These are phyloP conservation scores for Lyophyllum decastes DNA, from an alignment of 768 basidiomycete genomes.

Conservation along the genomic window DNA sequence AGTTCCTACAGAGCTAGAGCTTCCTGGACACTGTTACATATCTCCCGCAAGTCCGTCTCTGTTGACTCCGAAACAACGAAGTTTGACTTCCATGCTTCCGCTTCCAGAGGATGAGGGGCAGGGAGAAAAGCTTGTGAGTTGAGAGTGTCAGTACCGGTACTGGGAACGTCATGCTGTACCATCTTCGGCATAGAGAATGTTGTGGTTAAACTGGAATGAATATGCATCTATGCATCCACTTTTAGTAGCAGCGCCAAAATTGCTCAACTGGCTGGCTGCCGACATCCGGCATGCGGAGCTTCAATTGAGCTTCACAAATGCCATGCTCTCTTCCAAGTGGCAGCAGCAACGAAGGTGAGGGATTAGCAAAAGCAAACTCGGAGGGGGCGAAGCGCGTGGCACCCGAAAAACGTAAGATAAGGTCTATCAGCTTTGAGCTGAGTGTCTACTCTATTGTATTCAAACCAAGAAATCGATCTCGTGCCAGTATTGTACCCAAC, in stretches of 20 bases:
- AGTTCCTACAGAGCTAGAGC: background rate
- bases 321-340: no score
- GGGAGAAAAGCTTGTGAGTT: no score
- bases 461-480: background rate
- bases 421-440: background rate
- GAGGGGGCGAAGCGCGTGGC: no score
- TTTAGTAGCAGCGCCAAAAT: no score
- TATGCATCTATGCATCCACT: no score
- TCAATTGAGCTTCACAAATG: no score
- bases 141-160: no score
- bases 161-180: no score
- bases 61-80: background rate
- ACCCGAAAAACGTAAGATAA: background rate
- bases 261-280: no score
- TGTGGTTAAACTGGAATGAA: no score
- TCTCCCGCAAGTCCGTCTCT: background rate
- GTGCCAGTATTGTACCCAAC: slow-evolving; percentile 4
- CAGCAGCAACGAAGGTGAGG: background rate
- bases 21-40: background rate
- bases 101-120: background rate
- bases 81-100: background rate
- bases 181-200: no score
- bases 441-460: background rate
- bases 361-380: background rate
- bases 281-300: no score